Percentiles rank a stretch among this genome's conserved stretches.
Evolutionary conservation across 2,329 filamentous ascomycete genomes (phyloP).

Genomic region (Drechslera avenae): DNA sequence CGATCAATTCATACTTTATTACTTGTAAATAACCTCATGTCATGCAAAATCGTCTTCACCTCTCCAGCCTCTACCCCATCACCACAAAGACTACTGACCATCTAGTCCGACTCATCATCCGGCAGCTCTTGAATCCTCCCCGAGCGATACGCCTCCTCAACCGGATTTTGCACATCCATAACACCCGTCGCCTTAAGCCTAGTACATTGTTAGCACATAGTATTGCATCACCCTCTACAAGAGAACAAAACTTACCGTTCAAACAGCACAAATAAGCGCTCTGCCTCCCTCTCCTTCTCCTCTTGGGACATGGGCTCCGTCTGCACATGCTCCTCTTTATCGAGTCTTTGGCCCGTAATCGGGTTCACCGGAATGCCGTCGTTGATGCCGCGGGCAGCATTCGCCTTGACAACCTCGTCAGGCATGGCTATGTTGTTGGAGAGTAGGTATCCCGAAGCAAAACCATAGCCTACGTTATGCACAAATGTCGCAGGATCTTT

Average conservation of each 20-base stretch:
- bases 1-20: no score
- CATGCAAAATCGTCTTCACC: no score
- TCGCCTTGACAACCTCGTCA: constrained; percentile 64
- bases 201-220: constrained; percentile 8
- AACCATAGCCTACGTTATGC: constrained; percentile 91
- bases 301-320: constrained; percentile 81
- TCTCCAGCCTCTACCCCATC: no score
- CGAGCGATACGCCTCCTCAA: constrained; percentile 70
- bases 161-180: constrained; percentile 78
- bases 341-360: constrained; percentile 81
- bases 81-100: no score
- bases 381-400: constrained; percentile 43
- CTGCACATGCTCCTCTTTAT: constrained; percentile 65
- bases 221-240: background rate
- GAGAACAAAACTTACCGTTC: constrained; percentile 67
- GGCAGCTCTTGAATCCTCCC: constrained; percentile 73
- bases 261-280: constrained; percentile 87
- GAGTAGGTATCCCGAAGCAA: constrained; percentile 87
- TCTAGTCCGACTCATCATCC: constrained; percentile 51
- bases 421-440: constrained; percentile 82
- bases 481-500: constrained; percentile 81
- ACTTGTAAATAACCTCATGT: no score
- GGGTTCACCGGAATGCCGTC: constrained; percentile 68
- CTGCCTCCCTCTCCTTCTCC: constrained; percentile 91
- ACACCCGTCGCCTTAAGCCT: constrained; percentile 75